Evolutionary conservation across 1,284 basidiomycete genomes (phyloP).

Genomic region (Ustilago sp.): DNA sequence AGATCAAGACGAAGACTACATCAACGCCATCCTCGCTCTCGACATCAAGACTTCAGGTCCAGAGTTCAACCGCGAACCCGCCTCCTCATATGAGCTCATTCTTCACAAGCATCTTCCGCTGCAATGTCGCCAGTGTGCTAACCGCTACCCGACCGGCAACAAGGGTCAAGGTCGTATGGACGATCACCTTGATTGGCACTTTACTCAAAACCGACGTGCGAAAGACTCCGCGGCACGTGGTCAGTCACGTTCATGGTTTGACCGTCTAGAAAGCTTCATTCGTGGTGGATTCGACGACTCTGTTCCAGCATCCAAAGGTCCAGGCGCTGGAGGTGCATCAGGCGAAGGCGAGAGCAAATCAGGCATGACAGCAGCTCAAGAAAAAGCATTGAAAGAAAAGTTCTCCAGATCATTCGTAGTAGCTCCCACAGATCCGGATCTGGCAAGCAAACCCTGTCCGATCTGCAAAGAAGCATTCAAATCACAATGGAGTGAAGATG

Average conservation of each 20-base stretch:
- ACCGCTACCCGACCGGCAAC: constrained; percentile 81
- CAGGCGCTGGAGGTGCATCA: constrained; percentile 53
- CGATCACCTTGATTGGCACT: constrained; percentile 96
- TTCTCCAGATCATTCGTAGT: constrained; percentile 75
- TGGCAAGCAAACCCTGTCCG: constrained; percentile 88
- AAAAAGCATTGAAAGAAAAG: constrained; percentile 76
- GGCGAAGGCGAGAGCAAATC: constrained; percentile 49
- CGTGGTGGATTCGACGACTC: constrained; percentile 49
- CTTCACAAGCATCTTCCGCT: constrained; percentile 74
- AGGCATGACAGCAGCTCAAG: constrained; percentile 74
- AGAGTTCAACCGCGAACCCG: constrained; percentile 81
- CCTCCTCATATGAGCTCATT: constrained; percentile 55
- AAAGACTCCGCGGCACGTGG: constrained; percentile 86
- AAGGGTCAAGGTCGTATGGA: constrained; percentile 83
- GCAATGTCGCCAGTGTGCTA: constrained; percentile 93
- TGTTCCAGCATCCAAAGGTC: constrained; percentile 34
- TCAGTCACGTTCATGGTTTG: constrained; percentile 91
- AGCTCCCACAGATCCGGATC: constrained; percentile 79
- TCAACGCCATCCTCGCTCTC: constrained; percentile 78
- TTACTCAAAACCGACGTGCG: constrained; percentile 89
- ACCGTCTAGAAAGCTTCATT: constrained; percentile 78
- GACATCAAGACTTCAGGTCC: constrained; percentile 78
- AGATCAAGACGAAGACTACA: constrained; percentile 74
- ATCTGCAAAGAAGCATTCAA: constrained; percentile 96
- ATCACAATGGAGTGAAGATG: constrained; percentile 92